Percentiles rank a stretch among this genome's conserved stretches.
phyloP scores from a whole-genome alignment of 2,329 filamentous ascomycete genomes.

The Neoscytalidium dimidiatum region DNA sequence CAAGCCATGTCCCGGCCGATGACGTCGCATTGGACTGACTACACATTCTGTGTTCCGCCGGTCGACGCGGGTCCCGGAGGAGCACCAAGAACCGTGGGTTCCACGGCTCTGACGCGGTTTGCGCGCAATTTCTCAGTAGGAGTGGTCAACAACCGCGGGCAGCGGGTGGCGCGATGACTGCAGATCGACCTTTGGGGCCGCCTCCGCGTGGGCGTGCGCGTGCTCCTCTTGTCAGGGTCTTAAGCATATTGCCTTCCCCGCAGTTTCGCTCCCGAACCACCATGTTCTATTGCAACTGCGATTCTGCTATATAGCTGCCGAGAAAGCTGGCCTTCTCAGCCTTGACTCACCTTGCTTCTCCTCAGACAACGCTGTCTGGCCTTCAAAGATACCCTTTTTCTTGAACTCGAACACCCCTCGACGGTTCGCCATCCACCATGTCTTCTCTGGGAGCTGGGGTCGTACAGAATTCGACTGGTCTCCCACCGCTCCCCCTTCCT shows the following conservation, averaged over 20 bases:
- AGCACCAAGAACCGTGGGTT: neutral
- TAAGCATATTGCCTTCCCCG: slow-evolving; percentile 7
- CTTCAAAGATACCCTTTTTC: neutral
- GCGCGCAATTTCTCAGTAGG: neutral
- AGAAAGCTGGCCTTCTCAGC: neutral
- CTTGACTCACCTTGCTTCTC: neutral
- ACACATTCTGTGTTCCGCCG: neutral
- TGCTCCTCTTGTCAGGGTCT: slow-evolving; percentile 10
- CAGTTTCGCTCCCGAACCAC: neutral
- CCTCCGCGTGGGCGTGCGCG: neutral
- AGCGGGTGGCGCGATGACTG: neutral
- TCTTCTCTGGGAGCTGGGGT: neutral
- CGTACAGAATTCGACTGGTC: neutral
- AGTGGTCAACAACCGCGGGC: neutral
- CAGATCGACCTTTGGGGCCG: slow-evolving; percentile 1
- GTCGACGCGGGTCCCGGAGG: neutral
- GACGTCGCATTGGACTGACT: neutral
- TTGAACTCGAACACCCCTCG: neutral
- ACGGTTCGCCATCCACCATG: neutral
- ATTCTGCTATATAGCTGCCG: neutral
- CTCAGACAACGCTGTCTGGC: neutral
- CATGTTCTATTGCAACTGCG: neutral
- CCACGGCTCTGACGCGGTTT: neutral
- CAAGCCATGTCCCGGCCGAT: neutral
- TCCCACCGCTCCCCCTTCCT: slow-evolving; percentile 57